phyloP scores from a whole-genome alignment of 805 yeast genomes.

The Tetrapisispora arboricola region DNA sequence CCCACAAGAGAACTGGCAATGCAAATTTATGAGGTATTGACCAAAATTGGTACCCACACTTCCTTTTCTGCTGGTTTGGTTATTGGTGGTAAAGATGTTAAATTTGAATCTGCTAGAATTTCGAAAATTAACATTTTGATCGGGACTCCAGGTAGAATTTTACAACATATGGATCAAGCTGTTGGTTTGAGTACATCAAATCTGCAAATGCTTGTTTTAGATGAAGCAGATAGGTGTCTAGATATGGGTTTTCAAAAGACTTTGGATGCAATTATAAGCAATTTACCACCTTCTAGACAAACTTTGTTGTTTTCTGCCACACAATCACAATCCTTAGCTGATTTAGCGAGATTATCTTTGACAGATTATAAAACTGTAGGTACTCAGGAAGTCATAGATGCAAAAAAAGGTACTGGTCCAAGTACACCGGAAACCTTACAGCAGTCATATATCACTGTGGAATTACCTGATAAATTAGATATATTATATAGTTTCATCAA shows the following conservation, averaged over 20 bases:
- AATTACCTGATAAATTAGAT: constrained; percentile 73
- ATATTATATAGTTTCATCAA: constrained; percentile 78
- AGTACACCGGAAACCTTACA: constrained; percentile 78
- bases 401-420: constrained; percentile 47
- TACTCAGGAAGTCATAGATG: constrained; percentile 37
- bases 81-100: constrained; percentile 87
- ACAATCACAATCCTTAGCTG: constrained; percentile 71
- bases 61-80: constrained; percentile 81
- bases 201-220: constrained; percentile 69
- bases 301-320: constrained; percentile 84
- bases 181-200: constrained; percentile 67
- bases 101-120: constrained; percentile 71
- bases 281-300: constrained; percentile 72
- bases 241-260: constrained; percentile 90
- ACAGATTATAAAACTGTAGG: constrained; percentile 39
- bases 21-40: constrained; percentile 79
- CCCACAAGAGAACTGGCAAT: constrained; percentile 90
- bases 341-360: constrained; percentile 61
- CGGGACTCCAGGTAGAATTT: constrained; percentile 84
- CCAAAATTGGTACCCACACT: constrained; percentile 68
- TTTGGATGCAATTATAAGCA: constrained; percentile 67
- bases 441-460: constrained; percentile 68
- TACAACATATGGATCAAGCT: constrained; percentile 87
- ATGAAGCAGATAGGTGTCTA: constrained; percentile 86
- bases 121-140: constrained; percentile 70